Conservation (phyloP, 306 rosid genomes). For the Acacia melanoxylon region DNA sequence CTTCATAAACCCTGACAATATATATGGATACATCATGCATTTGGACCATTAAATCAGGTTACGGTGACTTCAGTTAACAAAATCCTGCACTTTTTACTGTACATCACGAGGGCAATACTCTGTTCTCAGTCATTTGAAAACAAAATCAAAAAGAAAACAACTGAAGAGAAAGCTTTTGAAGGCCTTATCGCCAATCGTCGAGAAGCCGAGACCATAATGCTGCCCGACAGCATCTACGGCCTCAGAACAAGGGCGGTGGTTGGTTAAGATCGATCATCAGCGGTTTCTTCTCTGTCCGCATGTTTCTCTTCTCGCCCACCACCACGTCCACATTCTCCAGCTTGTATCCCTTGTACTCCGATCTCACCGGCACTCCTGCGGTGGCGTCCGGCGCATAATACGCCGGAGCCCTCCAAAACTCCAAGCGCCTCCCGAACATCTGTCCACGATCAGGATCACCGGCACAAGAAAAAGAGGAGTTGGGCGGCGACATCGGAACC, state of each 20-base stretch:
- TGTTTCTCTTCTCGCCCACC: constrained; percentile 36
- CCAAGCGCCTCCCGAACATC: background rate
- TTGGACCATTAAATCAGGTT: background rate
- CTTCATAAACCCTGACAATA: background rate
- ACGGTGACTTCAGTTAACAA: background rate
- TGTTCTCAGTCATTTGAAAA: constrained; percentile 10
- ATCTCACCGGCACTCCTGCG: constrained; percentile 37
- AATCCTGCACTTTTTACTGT: constrained; percentile 28
- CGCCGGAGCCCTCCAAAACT: constrained; percentile 39
- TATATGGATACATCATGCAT: background rate
- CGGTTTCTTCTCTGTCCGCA: constrained; percentile 44
- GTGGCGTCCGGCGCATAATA: constrained; percentile 7
- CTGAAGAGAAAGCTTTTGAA: background rate
- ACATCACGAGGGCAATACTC: constrained; percentile 28
- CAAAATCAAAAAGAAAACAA: background rate
- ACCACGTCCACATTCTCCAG: constrained; percentile 51
- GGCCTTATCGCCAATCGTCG: background rate
- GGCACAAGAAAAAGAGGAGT: background rate
- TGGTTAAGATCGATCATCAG: constrained; percentile 59
- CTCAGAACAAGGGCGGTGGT: constrained; percentile 61
- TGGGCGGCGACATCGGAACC: background rate
- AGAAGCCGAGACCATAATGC: background rate
- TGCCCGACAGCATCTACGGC: background rate
- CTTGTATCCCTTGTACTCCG: constrained; percentile 60
- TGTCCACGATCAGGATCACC: background rate